phyloP scores from a whole-genome alignment of 1,139 yeast genomes.

The Saccharomyces hybrid region DNA sequence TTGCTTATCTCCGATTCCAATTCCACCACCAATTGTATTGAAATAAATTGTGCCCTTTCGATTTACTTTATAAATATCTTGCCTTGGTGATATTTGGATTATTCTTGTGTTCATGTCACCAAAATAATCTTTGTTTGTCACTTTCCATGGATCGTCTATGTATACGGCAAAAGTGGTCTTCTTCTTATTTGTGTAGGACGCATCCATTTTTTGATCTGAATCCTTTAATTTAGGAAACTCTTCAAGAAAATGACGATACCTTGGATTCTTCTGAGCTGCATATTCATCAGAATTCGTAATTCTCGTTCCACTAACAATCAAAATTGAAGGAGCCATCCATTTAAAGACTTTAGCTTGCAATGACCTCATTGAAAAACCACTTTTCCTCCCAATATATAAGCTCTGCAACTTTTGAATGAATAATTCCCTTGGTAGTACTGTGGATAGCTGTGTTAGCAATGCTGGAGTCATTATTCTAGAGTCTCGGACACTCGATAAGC shows the following conservation, averaged over 20 bases:
- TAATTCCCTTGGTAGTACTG: conserved; percentile 31
- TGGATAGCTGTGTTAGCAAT: conserved; percentile 31
- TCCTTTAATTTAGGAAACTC: conserved; percentile 47
- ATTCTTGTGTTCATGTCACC: conserved; percentile 53
- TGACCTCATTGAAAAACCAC: conserved; percentile 83
- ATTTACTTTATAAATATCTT: conserved; percentile 42
- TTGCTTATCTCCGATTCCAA: conserved; percentile 70
- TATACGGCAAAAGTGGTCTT: conserved; percentile 53
- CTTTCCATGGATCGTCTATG: conserved; percentile 66
- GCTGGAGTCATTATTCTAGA: conserved; percentile 31
- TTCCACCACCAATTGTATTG: conserved; percentile 63
- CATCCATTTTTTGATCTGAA: conserved; percentile 22
- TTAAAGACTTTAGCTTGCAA: conserved; percentile 77
- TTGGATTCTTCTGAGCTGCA: conserved; percentile 34
- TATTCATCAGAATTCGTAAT: conserved; percentile 37
- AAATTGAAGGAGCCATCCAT: conserved; percentile 81
- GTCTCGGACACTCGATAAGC: conserved; percentile 4
- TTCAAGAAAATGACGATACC: conserved; percentile 45
- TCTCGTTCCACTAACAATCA: conserved; percentile 60
- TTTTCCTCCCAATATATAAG: conserved; percentile 60
- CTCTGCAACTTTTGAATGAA: conserved; percentile 44
- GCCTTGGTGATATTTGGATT: conserved; percentile 58
- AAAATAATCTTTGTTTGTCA: conserved; percentile 63
- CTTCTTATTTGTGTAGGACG: conserved; percentile 28
- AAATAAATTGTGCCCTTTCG: conserved; percentile 44